A percentile compares a stretch with the other conserved stretches of the same genome.
phyloP scores from a whole-genome alignment of 192 early-diverging fungal species.

The Chytriomyces sp. region DNA sequence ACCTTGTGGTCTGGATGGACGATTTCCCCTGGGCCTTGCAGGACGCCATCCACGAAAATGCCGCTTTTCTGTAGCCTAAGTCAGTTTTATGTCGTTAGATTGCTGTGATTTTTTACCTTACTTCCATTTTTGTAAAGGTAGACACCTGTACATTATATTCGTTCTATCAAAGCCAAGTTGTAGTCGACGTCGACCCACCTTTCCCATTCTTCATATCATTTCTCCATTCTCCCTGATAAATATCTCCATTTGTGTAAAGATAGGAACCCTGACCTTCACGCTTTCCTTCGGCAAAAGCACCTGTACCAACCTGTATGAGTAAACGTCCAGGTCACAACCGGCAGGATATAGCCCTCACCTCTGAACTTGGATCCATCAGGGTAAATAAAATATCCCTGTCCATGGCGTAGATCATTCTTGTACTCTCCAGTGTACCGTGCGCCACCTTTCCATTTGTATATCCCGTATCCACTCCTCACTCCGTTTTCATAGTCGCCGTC shows the following conservation, averaged over 20 bases:
- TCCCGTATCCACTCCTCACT: conserved; percentile 46
- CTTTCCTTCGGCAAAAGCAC: conserved; percentile 51
- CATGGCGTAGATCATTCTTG: conserved; percentile 47
- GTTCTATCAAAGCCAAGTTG: not conserved
- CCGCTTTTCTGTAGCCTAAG: conserved; percentile 39
- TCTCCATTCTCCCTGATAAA: conserved; percentile 54
- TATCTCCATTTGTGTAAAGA: conserved; percentile 58
- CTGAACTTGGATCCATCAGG: conserved; percentile 59
- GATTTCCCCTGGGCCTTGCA: conserved; percentile 47
- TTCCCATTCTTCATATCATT: conserved; percentile 58
- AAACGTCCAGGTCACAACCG: not conserved
- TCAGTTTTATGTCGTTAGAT: not conserved
- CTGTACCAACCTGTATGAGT: conserved; percentile 14
- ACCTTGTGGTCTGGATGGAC: conserved; percentile 58
- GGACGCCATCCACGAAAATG: conserved; percentile 44
- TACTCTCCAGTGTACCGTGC: conserved; percentile 58
- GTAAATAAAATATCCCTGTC: conserved; percentile 57
- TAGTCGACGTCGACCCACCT: conserved; percentile 33
- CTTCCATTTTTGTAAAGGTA: conserved; percentile 48
- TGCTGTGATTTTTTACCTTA: conserved; percentile 37
- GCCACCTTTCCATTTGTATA: conserved; percentile 57
- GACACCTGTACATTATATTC: conserved; percentile 10
- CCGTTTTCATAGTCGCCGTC: conserved; percentile 51
- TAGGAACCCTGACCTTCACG: conserved; percentile 55
- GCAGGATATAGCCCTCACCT: conserved; percentile 32